Conservation (phyloP, 106 monocot species). For the Phalaenopsis equestris region DNA sequence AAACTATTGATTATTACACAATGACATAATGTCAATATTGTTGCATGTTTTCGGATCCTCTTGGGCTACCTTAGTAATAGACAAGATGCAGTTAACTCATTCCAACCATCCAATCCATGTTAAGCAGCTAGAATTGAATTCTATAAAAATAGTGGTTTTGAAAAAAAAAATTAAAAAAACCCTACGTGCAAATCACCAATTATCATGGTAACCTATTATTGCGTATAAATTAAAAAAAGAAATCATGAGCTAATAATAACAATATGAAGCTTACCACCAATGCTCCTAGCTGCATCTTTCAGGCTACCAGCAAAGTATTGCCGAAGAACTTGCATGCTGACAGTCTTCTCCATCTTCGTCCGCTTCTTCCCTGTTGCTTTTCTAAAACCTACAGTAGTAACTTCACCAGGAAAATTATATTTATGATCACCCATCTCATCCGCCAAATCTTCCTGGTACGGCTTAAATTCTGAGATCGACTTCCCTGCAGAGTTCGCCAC, state of each 20-base stretch:
- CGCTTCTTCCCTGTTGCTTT: constrained; percentile 37
- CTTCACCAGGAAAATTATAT: constrained; percentile 11
- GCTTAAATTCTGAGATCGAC: constrained; percentile 16
- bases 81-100: not conserved
- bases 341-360: constrained; percentile 45
- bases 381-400: constrained; percentile 11
- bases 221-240: not conserved
- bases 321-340: constrained; percentile 62
- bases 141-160: not conserved
- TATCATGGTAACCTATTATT: not conserved
- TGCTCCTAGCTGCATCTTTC: constrained; percentile 74
- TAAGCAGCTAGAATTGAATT: not conserved
- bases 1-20: not conserved
- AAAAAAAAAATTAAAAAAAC: not conserved
- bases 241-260: not conserved
- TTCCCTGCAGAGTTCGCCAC: not conserved
- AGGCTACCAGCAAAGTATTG: constrained; percentile 72
- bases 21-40: not conserved
- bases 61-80: not conserved
- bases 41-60: not conserved
- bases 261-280: constrained; percentile 45
- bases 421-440: constrained; percentile 2
- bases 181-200: too few species aligned
- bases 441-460: constrained; percentile 5
- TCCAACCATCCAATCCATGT: not conserved